phyloP scores from a whole-genome alignment of 2,329 filamentous ascomycete species.

The Cryoendolithus antarcticus region DNA sequence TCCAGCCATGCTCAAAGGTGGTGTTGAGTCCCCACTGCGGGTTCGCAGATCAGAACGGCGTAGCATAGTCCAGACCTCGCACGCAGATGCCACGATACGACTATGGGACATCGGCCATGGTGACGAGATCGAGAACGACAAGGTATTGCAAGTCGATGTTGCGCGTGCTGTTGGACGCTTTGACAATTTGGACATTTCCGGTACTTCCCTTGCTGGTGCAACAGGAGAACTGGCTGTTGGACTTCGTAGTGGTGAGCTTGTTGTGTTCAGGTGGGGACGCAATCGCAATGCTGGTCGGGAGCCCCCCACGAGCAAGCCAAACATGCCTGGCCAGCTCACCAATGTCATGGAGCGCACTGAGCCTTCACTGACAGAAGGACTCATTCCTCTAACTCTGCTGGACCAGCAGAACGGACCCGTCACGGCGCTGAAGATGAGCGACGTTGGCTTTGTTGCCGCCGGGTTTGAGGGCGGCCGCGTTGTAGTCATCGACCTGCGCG shows the following conservation, averaged over 20 bases:
- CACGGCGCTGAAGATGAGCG: conserved; percentile 69
- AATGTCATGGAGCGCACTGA: conserved; percentile 65
- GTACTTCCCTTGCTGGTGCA: conserved; percentile 66
- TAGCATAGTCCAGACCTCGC: conserved; percentile 74
- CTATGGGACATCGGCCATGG: conserved; percentile 87
- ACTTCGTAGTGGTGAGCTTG: conserved; percentile 67
- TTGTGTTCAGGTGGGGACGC: conserved; percentile 76
- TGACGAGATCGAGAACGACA: conserved; percentile 83
- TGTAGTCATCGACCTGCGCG: conserved; percentile 74
- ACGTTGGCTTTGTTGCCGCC: conserved; percentile 80
- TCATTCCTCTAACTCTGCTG: conserved; percentile 69
- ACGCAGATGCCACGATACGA: conserved; percentile 82
- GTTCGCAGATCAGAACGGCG: conserved; percentile 69
- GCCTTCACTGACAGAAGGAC: conserved; percentile 59
- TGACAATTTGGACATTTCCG: conserved; percentile 61
- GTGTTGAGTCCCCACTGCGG: conserved; percentile 56
- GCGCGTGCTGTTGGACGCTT: conserved; percentile 69
- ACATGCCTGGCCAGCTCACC: conserved; percentile 44
- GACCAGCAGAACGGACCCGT: conserved; percentile 74
- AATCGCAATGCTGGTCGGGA: conserved; percentile 63
- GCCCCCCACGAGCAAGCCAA: conserved; percentile 36
- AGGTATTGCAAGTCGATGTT: conserved; percentile 73
- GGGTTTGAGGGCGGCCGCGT: conserved; percentile 75
- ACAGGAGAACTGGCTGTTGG: conserved; percentile 81
- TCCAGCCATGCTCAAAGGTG: conserved; percentile 66